Percentiles rank a stretch among this genome's conserved stretches.
Conservation (phyloP, 2,329 filamentous ascomycete genomes). For the Fusarium mexicanum region DNA sequence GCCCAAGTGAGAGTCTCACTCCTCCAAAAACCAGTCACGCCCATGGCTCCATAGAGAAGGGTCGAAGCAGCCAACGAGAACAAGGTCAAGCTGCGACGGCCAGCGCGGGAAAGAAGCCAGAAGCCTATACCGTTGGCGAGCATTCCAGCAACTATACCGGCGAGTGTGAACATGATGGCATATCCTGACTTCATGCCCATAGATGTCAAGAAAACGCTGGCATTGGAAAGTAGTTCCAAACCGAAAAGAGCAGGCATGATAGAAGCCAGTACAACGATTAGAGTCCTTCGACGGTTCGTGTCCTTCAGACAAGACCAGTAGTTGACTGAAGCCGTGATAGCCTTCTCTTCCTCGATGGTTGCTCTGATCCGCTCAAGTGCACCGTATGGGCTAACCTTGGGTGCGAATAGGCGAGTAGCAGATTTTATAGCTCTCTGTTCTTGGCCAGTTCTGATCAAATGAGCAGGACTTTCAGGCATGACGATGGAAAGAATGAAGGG, state of each 20-base stretch:
- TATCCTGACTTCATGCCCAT: conserved; percentile 43
- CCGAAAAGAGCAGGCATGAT: conserved; percentile 55
- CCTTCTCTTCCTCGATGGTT: conserved; percentile 54
- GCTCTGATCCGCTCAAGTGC: conserved; percentile 32
- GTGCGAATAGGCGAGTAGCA: conserved; percentile 32
- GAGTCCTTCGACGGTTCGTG: conserved; percentile 51
- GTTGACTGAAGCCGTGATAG: conserved; percentile 40
- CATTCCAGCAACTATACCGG: conserved; percentile 57
- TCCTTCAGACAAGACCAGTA: conserved; percentile 56
- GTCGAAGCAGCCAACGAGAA: conserved; percentile 46
- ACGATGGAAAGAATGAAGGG: conserved; percentile 38
- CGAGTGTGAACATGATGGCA: conserved; percentile 56
- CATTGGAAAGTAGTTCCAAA: conserved; percentile 52
- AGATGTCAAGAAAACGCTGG: conserved; percentile 51
- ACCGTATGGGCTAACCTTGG: conserved; percentile 19
- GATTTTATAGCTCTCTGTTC: conserved; percentile 29
- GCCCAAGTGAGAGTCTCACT: conserved; percentile 6
- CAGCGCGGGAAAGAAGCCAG: conserved; percentile 55
- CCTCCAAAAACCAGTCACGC: conserved; percentile 29
- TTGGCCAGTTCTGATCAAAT: conserved; percentile 31
- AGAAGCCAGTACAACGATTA: conserved; percentile 52
- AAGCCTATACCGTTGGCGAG: conserved; percentile 56
- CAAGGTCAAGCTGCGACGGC: conserved; percentile 53
- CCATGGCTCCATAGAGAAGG: conserved; percentile 56
- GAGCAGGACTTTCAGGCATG: conserved; percentile 44